A percentile compares a stretch with the other conserved stretches of the same genome.
phyloP scores from a whole-genome alignment of 176 grass and related monocot species.

The Alloteropsis semialata region DNA sequence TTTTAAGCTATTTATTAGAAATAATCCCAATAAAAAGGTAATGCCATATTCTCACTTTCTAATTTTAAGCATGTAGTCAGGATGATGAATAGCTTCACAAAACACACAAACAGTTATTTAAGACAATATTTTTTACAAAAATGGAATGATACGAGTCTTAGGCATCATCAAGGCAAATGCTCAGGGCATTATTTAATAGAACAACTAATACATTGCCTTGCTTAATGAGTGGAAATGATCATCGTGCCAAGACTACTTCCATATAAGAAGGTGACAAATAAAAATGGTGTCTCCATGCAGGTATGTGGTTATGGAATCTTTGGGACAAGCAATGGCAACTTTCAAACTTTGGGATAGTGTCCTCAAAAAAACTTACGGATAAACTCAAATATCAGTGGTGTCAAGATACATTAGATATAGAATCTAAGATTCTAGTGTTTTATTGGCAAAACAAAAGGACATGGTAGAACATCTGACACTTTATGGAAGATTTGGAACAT shows the following conservation, averaged over 20 bases:
- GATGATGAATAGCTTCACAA: background rate
- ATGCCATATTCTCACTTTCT: background rate
- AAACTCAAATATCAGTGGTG: background rate
- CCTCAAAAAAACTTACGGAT: too few species aligned
- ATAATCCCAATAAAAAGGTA: background rate
- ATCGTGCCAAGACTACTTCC: background rate
- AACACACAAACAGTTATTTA: background rate
- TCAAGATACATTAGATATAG: background rate
- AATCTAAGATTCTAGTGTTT: background rate
- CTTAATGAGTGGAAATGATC: conserved; percentile 4
- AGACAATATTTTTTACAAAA: background rate
- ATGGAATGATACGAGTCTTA: background rate
- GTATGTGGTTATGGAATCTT: background rate
- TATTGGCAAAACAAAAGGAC: background rate
- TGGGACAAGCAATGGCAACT: background rate
- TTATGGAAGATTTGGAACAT: background rate
- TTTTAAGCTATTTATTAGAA: background rate
- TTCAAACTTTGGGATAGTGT: conserved; percentile 8
- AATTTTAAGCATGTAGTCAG: background rate
- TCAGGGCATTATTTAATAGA: background rate
- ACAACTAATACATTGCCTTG: background rate
- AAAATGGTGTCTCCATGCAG: background rate
- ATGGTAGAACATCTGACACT: background rate
- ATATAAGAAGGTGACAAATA: background rate
- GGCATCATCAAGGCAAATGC: background rate